Evolutionary conservation across 306 rosid species (phyloP), one percentile per base, ranked within the genome.

Genomic region (Hippophae tibetana): DNA sequence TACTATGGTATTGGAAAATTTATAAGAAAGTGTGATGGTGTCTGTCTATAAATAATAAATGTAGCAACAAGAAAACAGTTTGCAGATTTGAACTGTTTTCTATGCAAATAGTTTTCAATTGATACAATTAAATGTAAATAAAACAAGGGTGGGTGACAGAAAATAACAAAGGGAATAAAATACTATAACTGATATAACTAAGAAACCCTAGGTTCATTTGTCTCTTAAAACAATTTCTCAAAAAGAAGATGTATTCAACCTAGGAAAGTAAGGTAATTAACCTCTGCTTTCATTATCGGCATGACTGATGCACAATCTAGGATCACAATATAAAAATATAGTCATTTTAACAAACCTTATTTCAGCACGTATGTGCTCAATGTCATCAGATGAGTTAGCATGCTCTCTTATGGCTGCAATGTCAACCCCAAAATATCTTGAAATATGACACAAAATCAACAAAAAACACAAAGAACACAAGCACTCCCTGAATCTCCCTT

Each of bases 321-420:
- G 9, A 9, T 49, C 56, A 11, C 26, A 45, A 57, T 42, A 57
- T 51, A 52, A 26, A 55, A 43, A 60, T 47, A 41, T 51, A 43
- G 60, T 61, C 43, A 31, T 60, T 62, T 23, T 9, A 40, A 72
- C 81, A 23, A 59, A 88, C 99, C 99, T 86, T 82, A 93, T 93
- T 74, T 80, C 83, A 73, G 97, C 97, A 44, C 94, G 94, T 81
- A 93, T 63, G 86, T 88, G 99, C 72, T 86, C 93, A 59, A 88
- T 79, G 80, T 80, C 97, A 77, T 70, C 65, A 69, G 25, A 81
- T 6, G 79, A 67, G 69, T 69, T 70, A 61, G 94, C 83, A 82
- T 88, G 84, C 44, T 77, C 87, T 73, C 18, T 82, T 74, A 88
- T 88, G 67, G 84, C 95, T 75, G 74, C 78, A 58, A 93, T 93